These are phyloP conservation scores for Erucastrum elatum DNA, from an alignment of 345 rosid species.

Conservation along the genomic window DNA sequence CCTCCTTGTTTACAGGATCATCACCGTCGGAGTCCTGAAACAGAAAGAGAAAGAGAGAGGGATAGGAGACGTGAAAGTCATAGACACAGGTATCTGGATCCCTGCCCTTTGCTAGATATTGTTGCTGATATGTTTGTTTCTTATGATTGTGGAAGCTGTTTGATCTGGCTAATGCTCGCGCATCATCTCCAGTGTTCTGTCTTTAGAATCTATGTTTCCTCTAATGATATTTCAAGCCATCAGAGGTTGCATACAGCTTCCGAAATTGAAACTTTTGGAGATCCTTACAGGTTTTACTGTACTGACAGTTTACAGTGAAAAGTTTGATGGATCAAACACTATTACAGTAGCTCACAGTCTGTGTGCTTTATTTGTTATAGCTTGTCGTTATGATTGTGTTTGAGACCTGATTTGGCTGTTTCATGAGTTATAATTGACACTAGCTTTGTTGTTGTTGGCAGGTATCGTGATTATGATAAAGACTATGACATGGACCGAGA, in stretches of 20 bases:
- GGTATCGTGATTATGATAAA: conserved; percentile 57
- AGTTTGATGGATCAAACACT: conserved; percentile 92
- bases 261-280: conserved; percentile 50
- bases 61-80: conserved; percentile 48
- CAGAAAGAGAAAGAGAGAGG: conserved; percentile 76
- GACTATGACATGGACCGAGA: too few relatives aligned
- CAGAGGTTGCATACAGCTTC: conserved; percentile 62
- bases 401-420: neutral
- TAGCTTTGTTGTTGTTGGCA: conserved; percentile 19
- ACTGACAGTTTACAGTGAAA: conserved; percentile 98
- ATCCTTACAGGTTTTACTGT: conserved; percentile 97
- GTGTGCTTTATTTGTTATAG: neutral
- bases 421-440: neutral
- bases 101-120: neutral
- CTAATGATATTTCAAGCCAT: conserved; percentile 66
- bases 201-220: conserved; percentile 18
- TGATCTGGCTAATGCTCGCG: conserved; percentile 6
- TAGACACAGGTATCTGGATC: conserved; percentile 59
- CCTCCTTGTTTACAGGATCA: conserved; percentile 57
- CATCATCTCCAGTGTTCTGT: conserved; percentile 13
- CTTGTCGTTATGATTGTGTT: conserved; percentile 4
- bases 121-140: neutral
- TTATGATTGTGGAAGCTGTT: conserved; percentile 46
- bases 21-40: conserved; percentile 74
- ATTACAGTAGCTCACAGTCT: neutral